Evolutionary conservation across 2,329 filamentous ascomycete species (phyloP), one percentile per base, ranked within the genome.

Genomic region (Ophiostoma triangulosporum): DNA sequence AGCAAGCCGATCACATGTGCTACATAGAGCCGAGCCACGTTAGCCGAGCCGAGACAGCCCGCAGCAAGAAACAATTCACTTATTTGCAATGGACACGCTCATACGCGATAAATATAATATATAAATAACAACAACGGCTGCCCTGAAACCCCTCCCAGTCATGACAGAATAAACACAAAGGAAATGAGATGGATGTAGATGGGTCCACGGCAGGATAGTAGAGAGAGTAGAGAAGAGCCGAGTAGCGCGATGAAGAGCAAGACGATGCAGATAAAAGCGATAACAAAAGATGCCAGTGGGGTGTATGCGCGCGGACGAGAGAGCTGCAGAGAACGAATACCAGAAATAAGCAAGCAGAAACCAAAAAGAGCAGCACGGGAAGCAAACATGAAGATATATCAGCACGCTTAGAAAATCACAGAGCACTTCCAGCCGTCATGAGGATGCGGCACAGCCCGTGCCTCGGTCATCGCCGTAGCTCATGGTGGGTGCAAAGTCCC

Each of bases 151-250:
- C 51, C 43, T 54, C 38, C 48, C 43, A 35, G 45, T 35, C 50
- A 49, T 50, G 24, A 49, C 29, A 32, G 9, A 9, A 53, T 51
- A 53, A 43, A 48, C 24, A 53, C 60, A 62, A 63, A 63, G 48
- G 59, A 60, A 53, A 53, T 48, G 31, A 33, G 29, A 32, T 20
- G 11, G 29, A 32, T 20, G 11, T 40, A 51, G 36, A 51, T 51
- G 27, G 17, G 6, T 29, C 32, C n/a, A 29, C 32, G 22, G 48
- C 48, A 50, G 26, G 40, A 17, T 46, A 46, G 22, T 46, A 46
- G 22, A 14, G 26, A 46, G 22, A 46, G 40, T 29, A 46, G 15
- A 36, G 48, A 46, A 29, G 22, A 43, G 20, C 8, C 2, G 22
- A 27, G 22, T 17, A 24, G 22, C 17, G n/a, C 12, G 15, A 24